Evolutionary conservation across 2,329 filamentous ascomycete species (phyloP).

Genomic region (Sporothrix dimorphospora): DNA sequence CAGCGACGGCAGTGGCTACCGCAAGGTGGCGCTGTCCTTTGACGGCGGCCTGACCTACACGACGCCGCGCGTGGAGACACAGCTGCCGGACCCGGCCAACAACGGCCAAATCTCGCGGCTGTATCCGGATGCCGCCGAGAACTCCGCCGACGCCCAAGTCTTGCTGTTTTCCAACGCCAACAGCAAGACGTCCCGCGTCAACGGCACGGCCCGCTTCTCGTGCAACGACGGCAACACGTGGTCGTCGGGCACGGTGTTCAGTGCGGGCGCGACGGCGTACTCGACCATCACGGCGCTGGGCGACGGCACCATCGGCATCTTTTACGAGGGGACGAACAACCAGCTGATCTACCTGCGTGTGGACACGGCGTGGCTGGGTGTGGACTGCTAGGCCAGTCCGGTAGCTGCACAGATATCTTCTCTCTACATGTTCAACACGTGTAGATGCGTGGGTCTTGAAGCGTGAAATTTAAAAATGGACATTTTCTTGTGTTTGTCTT

Average conservation of each 20-base stretch:
- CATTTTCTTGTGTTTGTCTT: no score
- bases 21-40: constrained; percentile 3
- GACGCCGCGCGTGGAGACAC: background rate
- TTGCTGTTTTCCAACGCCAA: constrained; percentile 2
- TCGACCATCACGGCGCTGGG: constrained; percentile 11
- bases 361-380: background rate
- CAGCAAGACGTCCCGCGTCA: constrained; percentile 4
- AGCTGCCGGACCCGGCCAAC: constrained; percentile 5
- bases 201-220: constrained; percentile 4
- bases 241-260: background rate
- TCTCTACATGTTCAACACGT: background rate
- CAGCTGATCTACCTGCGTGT: constrained; percentile 4
- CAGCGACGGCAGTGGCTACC: constrained; percentile 14
- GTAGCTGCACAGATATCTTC: no score
- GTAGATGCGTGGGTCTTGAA: background rate
- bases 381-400: background rate
- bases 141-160: background rate
- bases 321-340: constrained; percentile 5
- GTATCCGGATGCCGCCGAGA: background rate
- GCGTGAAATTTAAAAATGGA: no score
- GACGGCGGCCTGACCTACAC: constrained; percentile 1
- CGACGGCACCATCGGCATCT: constrained; percentile 6
- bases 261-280: background rate
- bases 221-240: constrained; percentile 16
- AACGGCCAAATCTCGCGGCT: background rate